These are phyloP conservation scores for Microsporum canis DNA, from an alignment of 2,329 filamentous ascomycete species.

Conservation along the genomic window DNA sequence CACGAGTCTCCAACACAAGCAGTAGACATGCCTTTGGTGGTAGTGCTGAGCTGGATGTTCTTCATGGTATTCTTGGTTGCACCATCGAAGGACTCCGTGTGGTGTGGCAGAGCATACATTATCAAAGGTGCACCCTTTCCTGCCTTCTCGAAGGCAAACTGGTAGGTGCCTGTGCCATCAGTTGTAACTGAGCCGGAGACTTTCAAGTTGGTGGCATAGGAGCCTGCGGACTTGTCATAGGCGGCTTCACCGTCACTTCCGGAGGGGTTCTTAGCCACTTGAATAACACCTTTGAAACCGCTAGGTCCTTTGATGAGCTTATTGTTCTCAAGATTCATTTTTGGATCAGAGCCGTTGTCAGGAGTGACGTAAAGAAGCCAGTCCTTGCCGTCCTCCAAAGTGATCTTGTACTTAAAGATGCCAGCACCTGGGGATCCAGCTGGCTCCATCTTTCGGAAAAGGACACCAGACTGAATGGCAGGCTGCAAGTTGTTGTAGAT, in stretches of 20 bases:
- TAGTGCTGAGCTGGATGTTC: constrained; percentile 56
- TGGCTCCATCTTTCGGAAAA: constrained; percentile 54
- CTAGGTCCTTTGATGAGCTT: constrained; percentile 52
- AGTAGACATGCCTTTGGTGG: constrained; percentile 71
- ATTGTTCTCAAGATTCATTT: constrained; percentile 57
- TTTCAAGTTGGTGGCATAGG: constrained; percentile 55
- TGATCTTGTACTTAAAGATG: constrained; percentile 64
- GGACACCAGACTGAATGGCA: constrained; percentile 60
- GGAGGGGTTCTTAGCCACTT: constrained; percentile 65
- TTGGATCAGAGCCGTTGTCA: constrained; percentile 47
- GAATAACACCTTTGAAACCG: constrained; percentile 66
- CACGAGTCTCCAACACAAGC: constrained; percentile 62
- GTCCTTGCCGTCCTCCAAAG: constrained; percentile 56
- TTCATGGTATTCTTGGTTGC: constrained; percentile 41
- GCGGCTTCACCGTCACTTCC: constrained; percentile 49
- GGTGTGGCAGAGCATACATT: constrained; percentile 85
- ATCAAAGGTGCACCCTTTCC: constrained; percentile 55
- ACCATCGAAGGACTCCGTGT: constrained; percentile 61
- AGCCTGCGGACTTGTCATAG: constrained; percentile 65
- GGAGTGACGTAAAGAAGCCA: constrained; percentile 74
- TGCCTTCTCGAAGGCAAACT: constrained; percentile 58
- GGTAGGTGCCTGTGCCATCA: constrained; percentile 57
- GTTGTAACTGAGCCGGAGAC: constrained; percentile 52
- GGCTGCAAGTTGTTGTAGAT: constrained; percentile 61
- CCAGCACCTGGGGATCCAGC: constrained; percentile 47